Evolutionary conservation across 2,329 filamentous ascomycete genomes (phyloP), one percentile per base, ranked within the genome.

Genomic region (Grosmannia serpens): DNA sequence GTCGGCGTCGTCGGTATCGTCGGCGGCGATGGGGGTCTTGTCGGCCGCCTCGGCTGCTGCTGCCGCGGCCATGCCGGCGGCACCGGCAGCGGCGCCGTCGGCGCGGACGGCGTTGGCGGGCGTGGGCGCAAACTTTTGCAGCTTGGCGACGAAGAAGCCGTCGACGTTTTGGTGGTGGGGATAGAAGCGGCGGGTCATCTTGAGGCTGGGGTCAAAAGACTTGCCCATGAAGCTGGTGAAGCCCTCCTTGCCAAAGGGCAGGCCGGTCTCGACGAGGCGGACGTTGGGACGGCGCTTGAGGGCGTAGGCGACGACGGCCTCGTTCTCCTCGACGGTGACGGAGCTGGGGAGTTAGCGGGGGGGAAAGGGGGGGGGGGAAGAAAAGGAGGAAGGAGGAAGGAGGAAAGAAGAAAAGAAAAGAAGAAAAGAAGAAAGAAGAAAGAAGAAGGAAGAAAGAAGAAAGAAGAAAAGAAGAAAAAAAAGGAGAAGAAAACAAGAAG

Each of bases 91-190:
- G 6, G 29, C 15, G 17, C 51, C 52, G 53, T 58, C 38, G 58
- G 57, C 60, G 6, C 55, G 57, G 22, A 80, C 75, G 2, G 80
- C 77, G 57, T 81, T 83, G 59, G 78, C 74, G 1, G 88, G 86
- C 47, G 88, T 89, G 3, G 89, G 87, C 0, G 84, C 92, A 20
- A 83, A 83, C 80, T 99, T 99, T 74, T 95, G 91, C 75, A 99
- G 88, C 74, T 99, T 99, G 68, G 91, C 89, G 62, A 99, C 94
- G 70, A 91, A 99, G 84, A 99, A 99, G 63, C 94, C 94, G 71
- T 68, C 94, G 38, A 99, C 91, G 74, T 65, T 63, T 22, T 64
- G 61, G 64, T 96, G 96, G 70, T 96, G 90, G 0, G 91, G 90
- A 74, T 95, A 96, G 77, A 90, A 96, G 59, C 91, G 80, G 63